These are phyloP conservation scores for Gilbertella persicaria DNA, from an alignment of 371 early-diverging fungal genomes.

Conservation along the genomic window DNA sequence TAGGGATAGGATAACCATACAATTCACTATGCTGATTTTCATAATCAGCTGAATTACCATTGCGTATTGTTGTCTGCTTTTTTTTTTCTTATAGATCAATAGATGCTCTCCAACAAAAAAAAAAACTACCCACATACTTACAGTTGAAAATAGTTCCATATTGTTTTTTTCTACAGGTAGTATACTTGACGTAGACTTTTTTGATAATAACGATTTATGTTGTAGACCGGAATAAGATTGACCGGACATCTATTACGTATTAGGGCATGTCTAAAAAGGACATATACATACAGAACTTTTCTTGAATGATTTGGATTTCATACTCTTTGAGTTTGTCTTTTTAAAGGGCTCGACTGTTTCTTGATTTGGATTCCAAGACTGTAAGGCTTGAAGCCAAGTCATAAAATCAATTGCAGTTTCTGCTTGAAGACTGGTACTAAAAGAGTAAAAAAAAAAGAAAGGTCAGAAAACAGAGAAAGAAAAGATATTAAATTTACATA, in stretches of 20 bases:
- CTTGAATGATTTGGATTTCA: neutral
- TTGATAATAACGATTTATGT: too few species aligned
- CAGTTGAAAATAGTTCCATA: neutral
- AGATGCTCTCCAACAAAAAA: neutral
- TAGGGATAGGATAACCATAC: conserved; percentile 21
- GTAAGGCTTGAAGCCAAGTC: conserved; percentile 28
- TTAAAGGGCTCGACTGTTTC: neutral
- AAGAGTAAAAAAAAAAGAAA: neutral
- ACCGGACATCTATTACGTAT: too few species aligned
- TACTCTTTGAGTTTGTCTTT: neutral
- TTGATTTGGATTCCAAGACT: conserved; percentile 23
- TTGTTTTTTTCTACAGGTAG: too few species aligned
- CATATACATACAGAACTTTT: conserved; percentile 13
- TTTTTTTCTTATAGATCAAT: neutral
- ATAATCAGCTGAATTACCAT: conserved; percentile 4
- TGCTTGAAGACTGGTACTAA: conserved; percentile 28
- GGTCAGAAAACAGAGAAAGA: neutral
- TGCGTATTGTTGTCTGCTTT: neutral
- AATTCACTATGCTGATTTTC: conserved; percentile 4
- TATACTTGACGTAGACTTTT: too few species aligned
- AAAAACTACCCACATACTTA: neutral
- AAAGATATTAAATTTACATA: conserved; percentile 5
- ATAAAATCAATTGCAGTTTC: conserved; percentile 35
- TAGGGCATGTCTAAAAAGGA: too few species aligned
- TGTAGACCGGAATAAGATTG: too few species aligned